These are phyloP conservation scores for Beauveria medogensis DNA, from an alignment of 2,329 filamentous ascomycete genomes.

Conservation along the genomic window DNA sequence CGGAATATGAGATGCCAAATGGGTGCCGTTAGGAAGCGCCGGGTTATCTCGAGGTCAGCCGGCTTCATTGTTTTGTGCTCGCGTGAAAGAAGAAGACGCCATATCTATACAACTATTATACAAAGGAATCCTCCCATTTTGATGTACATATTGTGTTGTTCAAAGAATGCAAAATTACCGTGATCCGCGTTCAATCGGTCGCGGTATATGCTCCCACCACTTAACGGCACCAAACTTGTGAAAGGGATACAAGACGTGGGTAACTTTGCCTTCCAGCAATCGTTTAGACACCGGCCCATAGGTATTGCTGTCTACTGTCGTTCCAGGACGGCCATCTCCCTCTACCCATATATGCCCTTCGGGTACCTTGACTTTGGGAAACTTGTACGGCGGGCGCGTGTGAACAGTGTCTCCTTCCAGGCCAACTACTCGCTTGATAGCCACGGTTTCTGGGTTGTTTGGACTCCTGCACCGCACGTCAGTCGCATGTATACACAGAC, in stretches of 20 bases:
- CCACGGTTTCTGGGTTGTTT: constrained; percentile 56
- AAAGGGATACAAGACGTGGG: constrained; percentile 63
- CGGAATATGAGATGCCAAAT: too few relatives aligned
- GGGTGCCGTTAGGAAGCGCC: too few relatives aligned
- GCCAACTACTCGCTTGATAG: constrained; percentile 77
- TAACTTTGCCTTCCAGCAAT: constrained; percentile 67
- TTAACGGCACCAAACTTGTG: constrained; percentile 47
- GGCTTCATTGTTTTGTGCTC: background rate
- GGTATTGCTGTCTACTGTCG: constrained; percentile 75
- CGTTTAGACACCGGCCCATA: constrained; percentile 77
- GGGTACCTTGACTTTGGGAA: constrained; percentile 56
- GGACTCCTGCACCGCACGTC: constrained; percentile 52
- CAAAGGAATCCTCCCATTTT: background rate
- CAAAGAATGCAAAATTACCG: background rate
- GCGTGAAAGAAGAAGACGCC: background rate
- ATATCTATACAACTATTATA: constrained; percentile 1
- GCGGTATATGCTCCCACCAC: constrained; percentile 45
- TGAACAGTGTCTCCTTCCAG: constrained; percentile 70
- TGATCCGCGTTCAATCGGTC: background rate
- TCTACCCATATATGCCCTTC: constrained; percentile 90
- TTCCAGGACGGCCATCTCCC: constrained; percentile 68
- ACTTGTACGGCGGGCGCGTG: constrained; percentile 54
- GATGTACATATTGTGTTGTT: background rate
- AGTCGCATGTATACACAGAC: background rate
- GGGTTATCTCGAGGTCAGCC: too few relatives aligned